Evolutionary conservation across 2,329 filamentous ascomycete species (phyloP).

Genomic region (Phyllosticta citribraziliensis): DNA sequence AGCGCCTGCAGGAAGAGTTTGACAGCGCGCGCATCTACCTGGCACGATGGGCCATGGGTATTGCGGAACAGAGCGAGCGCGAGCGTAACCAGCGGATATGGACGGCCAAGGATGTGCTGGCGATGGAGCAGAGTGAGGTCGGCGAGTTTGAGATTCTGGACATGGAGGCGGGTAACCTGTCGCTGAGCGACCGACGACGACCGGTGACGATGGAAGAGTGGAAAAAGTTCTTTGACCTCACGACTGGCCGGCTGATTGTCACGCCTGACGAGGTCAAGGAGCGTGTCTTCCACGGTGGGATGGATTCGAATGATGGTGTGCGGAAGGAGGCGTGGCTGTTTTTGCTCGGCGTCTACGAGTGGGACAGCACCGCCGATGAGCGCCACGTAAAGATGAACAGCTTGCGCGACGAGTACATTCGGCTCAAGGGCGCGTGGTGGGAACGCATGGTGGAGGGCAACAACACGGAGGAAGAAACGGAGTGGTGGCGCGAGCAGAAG

Average conservation of each 20-base stretch:
- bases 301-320: slow-evolving; percentile 81
- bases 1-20: slow-evolving; percentile 92
- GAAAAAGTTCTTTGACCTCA: slow-evolving; percentile 76
- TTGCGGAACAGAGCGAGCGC: slow-evolving; percentile 89
- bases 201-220: slow-evolving; percentile 76
- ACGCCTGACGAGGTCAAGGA: slow-evolving; percentile 93
- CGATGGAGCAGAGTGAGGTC: slow-evolving; percentile 88
- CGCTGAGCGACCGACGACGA: slow-evolving; percentile 66
- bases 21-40: slow-evolving; percentile 92
- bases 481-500: slow-evolving; percentile 96
- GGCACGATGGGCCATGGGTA: slow-evolving; percentile 96
- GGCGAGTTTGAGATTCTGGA: slow-evolving; percentile 94
- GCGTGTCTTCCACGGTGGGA: slow-evolving; percentile 88
- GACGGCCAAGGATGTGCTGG: slow-evolving; percentile 85
- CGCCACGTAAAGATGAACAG: slow-evolving; percentile 74
- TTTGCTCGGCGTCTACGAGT: slow-evolving; percentile 80
- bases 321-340: slow-evolving; percentile 97
- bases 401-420: slow-evolving; percentile 84
- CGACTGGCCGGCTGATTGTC: slow-evolving; percentile 62
- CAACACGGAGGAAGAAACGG: slow-evolving; percentile 68
- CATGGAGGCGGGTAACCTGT: slow-evolving; percentile 60
- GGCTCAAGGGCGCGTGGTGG: slow-evolving; percentile 94
- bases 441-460: slow-evolving; percentile 78
- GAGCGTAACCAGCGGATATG: slow-evolving; percentile 81
- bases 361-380: slow-evolving; percentile 83